Evolutionary conservation across 805 yeast species (phyloP).

Genomic region (Pichia heedii): DNA sequence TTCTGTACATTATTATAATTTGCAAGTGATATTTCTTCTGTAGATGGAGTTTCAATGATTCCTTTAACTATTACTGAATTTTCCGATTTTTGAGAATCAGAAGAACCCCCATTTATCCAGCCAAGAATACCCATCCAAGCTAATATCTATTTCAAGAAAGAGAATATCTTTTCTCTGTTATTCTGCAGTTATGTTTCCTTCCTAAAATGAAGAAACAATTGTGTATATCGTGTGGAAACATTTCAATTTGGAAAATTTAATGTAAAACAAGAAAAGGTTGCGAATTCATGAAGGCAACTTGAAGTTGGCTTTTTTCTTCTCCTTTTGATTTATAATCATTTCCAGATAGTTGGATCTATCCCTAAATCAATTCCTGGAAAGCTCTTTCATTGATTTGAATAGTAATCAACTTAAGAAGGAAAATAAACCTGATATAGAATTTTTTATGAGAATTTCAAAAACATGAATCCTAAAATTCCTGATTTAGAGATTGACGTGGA

Average conservation of each 20-base stretch:
- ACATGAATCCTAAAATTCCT: background rate
- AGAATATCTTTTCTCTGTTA: too few relatives aligned
- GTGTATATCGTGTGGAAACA: too few relatives aligned
- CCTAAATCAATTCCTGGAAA: background rate
- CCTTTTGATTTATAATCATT: background rate
- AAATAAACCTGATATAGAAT: too few relatives aligned
- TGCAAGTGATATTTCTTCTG: slow-evolving; percentile 42
- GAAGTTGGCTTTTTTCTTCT: background rate
- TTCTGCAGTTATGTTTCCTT: too few relatives aligned
- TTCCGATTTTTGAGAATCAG: background rate
- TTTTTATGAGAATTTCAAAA: background rate
- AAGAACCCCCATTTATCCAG: background rate
- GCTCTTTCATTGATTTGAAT: too few relatives aligned
- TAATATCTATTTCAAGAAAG: background rate
- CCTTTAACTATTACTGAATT: slow-evolving; percentile 4
- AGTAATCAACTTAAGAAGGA: too few relatives aligned
- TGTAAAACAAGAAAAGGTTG: background rate
- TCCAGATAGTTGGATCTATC: too few relatives aligned
- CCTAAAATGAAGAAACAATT: too few relatives aligned
- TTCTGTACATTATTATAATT: slow-evolving; percentile 12
- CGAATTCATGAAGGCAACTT: slow-evolving; percentile 1
- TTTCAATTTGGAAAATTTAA: background rate
- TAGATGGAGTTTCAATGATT: slow-evolving; percentile 8
- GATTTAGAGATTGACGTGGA: background rate
- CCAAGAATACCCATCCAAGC: slow-evolving; percentile 1